Base-by-base conservation (phyloP, 495 filamentous ascomycete species). In the Xylaria curta region DNA sequence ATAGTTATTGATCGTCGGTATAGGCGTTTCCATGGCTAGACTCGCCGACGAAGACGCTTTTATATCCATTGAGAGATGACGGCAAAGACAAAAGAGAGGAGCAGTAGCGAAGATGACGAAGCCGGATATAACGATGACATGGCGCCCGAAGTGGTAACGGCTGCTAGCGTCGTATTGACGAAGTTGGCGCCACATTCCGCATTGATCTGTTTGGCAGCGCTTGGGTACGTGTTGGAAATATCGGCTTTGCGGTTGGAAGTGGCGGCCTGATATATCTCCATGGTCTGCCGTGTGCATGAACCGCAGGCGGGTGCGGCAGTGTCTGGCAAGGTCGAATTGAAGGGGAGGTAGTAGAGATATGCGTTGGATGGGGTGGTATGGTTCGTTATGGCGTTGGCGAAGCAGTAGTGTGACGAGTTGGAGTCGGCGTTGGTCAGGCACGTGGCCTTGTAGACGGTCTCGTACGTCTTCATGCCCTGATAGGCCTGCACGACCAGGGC, bases 351-450 rank as follows among this genome's bases (percentile, higher is more conserved):
- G 82, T 98, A 99, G 21, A 95, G 82, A 71, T 94, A 92, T 46
- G 89, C 85, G 78, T 93, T 90, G 33, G 87, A 86, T 0, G 90
- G 83, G 33, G 88, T 91, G 12, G 88, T 85, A 21, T 76, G 75
- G 78, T 97, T 97, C 12, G 91, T 94, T 70, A 94, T 88, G 31
- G 94, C 94, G 75, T 94, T 91, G 69, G 93, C 93, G 78, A 94
- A 98, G 81, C 91, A 93, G 76, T 92, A 93, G 40, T 79, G 78
- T 9, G 85, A 85, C 17, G 84, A 83, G 44, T 82, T 73, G 3
- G 82, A 79, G 74, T 93, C 89, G 26, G 53, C 24, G 28, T 66
- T 65, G 42, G 80, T 82, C 58, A 95, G 83, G 78, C 96, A 99
- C 7, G 89, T 89, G 0, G 93, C 93, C n/a, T 84, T 85, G 80